Base-by-base conservation (phyloP, 305 asterid species). In the Salvia sclarea region DNA sequence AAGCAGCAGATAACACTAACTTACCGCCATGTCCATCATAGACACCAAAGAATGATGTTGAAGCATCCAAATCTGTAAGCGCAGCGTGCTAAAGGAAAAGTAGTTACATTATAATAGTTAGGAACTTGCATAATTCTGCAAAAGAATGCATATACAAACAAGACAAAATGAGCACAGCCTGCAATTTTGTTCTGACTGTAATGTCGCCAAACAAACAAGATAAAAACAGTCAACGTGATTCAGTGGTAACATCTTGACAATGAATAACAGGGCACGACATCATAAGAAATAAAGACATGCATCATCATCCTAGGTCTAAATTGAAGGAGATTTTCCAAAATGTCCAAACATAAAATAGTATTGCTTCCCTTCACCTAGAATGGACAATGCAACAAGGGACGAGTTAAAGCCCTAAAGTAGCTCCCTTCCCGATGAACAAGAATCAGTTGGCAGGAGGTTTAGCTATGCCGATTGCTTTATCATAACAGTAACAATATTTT, bases 1-100 rank as follows among this genome's bases (percentile, higher is more conserved):
- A 6, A 69, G 61, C 25, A 33, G 40, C 21, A 28, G 43, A 75
- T 57, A 24, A 76, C 79, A 61, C 53, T 21, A 49, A 13, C 82
- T 40, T 77, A 92, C 98, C 98, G 78, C 98, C 97, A 69, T 92
- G 98, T 57, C 98, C 98, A 72, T 92, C 98, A 75, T 89, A 92
- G 72, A 92, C 98, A 63, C 98, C 98, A 79, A 92, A 92, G 85
- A 86, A 92, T 37, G 98, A 90, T 48, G 97, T 89, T 52, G 86
- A 77, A 63, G 81, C 66, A 64, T 92, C 98, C 84, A 92, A 76
- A 78, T 89, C 86, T 22, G 84, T 82, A 67, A 89, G 41, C 48
- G 98, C 95, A 21, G 97, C 96, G 81, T 92, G 98, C 98, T 92
- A 74, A 35, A 76, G 53, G 65, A 69, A 76, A 58, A 52, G 75